phyloP scores from a whole-genome alignment of 768 basidiomycete species.

The Leucosporidium scottii region DNA sequence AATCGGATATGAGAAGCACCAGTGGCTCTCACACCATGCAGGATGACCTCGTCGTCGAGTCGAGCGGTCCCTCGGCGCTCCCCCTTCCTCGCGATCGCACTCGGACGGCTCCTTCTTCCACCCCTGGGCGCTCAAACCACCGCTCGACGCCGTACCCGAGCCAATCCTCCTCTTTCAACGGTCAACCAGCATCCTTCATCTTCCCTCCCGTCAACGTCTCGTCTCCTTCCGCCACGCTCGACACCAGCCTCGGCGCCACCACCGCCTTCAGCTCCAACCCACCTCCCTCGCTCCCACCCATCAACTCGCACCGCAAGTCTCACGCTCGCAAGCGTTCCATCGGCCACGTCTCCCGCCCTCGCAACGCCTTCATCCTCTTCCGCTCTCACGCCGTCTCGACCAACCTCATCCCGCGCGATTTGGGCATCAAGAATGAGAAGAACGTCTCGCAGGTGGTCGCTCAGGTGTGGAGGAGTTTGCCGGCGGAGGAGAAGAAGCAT shows the following conservation, averaged over 20 bases:
- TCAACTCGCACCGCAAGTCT: background rate
- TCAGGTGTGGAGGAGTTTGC: constrained; percentile 58
- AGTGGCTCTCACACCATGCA: no score
- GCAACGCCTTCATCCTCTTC: constrained; percentile 75
- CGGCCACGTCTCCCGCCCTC: constrained; percentile 59
- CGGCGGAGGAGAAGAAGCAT: constrained; percentile 41
- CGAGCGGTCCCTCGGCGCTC: no score
- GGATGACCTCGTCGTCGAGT: no score
- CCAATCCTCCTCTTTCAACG: no score
- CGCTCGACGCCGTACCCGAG: no score
- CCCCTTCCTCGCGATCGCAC: no score
- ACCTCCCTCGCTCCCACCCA: background rate
- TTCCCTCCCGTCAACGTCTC: no score
- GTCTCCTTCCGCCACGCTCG: background rate
- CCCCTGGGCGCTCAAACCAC: no score
- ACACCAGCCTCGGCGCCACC: background rate
- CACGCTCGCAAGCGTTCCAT: constrained; percentile 46
- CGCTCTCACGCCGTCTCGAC: constrained; percentile 61
- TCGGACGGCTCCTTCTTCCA: no score
- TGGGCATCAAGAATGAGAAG: constrained; percentile 58
- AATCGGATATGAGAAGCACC: no score
- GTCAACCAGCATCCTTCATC: no score
- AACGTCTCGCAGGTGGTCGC: constrained; percentile 65
- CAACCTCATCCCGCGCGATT: background rate
- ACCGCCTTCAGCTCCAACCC: background rate